Evolutionary conservation across 129 eudicot species (phyloP).

Genomic region (Saposhnikovia divaricata): DNA sequence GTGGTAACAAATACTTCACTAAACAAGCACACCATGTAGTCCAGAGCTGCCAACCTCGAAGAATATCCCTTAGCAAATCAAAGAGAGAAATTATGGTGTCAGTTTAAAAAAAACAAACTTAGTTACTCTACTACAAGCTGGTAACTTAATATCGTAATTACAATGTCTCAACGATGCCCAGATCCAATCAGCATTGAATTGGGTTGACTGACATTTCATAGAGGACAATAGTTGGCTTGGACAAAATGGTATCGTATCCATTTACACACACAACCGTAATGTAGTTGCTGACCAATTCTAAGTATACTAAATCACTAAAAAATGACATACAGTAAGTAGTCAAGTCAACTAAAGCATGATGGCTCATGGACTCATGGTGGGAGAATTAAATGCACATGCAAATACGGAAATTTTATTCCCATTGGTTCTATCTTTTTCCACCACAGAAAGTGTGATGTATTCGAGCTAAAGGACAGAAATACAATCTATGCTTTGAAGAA

Average conservation of each 20-base stretch:
- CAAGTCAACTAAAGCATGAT: neutral
- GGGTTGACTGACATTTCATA: neutral
- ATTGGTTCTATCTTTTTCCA: neutral
- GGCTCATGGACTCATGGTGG: neutral
- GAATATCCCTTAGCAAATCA: conserved; percentile 48
- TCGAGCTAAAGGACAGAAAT: neutral
- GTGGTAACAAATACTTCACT: conserved; percentile 93
- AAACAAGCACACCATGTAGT: conserved; percentile 66
- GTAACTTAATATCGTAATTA: neutral
- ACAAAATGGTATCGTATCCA: neutral
- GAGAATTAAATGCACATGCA: neutral
- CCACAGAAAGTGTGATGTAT: neutral
- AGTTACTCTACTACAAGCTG: neutral
- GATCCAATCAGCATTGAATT: neutral
- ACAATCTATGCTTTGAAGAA: neutral
- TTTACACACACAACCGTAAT: neutral
- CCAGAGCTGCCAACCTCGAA: conserved; percentile 91
- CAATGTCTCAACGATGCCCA: neutral
- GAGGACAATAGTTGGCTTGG: neutral
- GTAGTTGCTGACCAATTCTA: neutral
- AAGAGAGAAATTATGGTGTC: neutral
- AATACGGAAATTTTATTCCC: neutral
- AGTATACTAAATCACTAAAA: neutral
- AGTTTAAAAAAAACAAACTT: neutral
- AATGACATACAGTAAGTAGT: neutral